Conservation (phyloP, 306 rosid genomes). For the Inga leiocalycina region DNA sequence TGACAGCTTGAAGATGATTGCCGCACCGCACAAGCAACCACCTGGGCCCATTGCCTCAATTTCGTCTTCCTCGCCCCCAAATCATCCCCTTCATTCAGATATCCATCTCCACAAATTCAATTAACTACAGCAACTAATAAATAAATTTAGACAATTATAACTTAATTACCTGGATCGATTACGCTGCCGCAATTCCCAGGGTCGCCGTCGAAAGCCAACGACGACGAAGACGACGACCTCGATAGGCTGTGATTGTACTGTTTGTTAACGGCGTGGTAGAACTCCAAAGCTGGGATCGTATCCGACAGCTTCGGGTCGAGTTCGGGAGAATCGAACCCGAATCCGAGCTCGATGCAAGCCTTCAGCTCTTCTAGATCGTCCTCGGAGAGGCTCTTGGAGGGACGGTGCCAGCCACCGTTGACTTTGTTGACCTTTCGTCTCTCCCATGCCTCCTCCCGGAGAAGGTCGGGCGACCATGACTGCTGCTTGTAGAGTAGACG, state of each 20-base stretch:
- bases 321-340: constrained; percentile 66
- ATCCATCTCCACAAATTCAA: background rate
- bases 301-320: constrained; percentile 51
- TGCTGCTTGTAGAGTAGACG: constrained; percentile 60
- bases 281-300: constrained; percentile 66
- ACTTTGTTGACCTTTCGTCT: constrained; percentile 43
- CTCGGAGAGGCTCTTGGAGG: constrained; percentile 61
- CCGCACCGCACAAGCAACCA: constrained; percentile 10
- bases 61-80: background rate
- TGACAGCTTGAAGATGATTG: constrained; percentile 6
- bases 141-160: background rate
- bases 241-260: constrained; percentile 45
- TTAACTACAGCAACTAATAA: background rate
- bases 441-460: constrained; percentile 80
- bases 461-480: constrained; percentile 72
- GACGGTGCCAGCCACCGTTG: background rate
- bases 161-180: constrained; percentile 49
- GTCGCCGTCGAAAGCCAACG: constrained; percentile 43
- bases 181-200: constrained; percentile 38
- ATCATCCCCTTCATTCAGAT: constrained; percentile 18
- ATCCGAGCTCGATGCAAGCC: constrained; percentile 83
- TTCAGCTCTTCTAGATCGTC: constrained; percentile 74
- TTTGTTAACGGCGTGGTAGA: constrained; percentile 60
- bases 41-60: constrained; percentile 17
- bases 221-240: constrained; percentile 50